Conservation (phyloP, 140 eudicot species). For the Bidens hawaiensis region DNA sequence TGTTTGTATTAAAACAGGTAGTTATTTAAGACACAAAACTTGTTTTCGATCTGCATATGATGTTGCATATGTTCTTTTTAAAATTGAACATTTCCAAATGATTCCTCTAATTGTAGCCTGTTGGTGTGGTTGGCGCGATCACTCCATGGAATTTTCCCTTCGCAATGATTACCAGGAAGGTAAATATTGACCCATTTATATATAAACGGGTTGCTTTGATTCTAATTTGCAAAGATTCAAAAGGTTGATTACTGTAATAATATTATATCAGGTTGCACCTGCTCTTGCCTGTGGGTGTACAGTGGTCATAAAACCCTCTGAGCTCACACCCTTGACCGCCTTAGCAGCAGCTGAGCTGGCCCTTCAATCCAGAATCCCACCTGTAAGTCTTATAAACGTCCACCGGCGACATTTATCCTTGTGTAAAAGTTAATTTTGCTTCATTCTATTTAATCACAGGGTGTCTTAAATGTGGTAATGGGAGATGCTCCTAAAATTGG, state of each 20-base stretch:
- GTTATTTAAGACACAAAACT: background rate
- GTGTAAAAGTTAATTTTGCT: background rate
- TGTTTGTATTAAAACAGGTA: constrained; percentile 87
- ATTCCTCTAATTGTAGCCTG: constrained; percentile 78
- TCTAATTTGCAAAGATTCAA: too few species aligned
- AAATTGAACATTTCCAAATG: constrained; percentile 4
- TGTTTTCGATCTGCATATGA: too few species aligned
- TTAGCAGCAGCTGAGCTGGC: too few species aligned
- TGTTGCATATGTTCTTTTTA: background rate
- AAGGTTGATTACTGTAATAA: background rate
- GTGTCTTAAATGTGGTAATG: too few species aligned
- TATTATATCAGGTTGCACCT: constrained; percentile 62
- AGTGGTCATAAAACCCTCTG: constrained; percentile 90
- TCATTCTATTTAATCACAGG: background rate
- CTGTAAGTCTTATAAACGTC: constrained; percentile 25
- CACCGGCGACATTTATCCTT: background rate
- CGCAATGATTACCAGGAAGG: constrained; percentile 87
- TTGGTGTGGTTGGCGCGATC: constrained; percentile 89
- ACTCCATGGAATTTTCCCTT: constrained; percentile 93
- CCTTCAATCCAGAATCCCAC: too few species aligned
- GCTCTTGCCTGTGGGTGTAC: constrained; percentile 98
- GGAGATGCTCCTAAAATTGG: too few species aligned
- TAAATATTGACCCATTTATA: constrained; percentile 25
- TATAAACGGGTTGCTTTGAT: background rate
- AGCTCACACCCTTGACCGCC: constrained; percentile 83